Conservation (phyloP, 768 basidiomycete species). For the Boletus huronensis region DNA sequence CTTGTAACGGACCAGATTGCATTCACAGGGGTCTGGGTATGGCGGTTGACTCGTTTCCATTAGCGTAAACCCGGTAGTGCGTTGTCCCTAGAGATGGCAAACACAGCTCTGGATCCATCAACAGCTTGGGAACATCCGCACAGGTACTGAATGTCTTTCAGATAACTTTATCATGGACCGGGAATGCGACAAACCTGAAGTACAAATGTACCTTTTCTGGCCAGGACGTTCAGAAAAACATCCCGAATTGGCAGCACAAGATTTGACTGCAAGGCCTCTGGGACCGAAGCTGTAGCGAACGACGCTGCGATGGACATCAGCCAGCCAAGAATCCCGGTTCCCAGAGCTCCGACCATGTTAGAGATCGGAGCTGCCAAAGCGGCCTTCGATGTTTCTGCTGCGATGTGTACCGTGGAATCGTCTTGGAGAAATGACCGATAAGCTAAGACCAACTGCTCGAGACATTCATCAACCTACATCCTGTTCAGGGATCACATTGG, state of each 20-base stretch:
- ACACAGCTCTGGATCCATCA: slow-evolving; percentile 46
- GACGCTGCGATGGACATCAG: slow-evolving; percentile 41
- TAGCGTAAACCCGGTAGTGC: slow-evolving; percentile 37
- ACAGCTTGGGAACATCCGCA: slow-evolving; percentile 45
- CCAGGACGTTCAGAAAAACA: slow-evolving; percentile 36
- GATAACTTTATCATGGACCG: neutral
- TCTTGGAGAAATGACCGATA: slow-evolving; percentile 25
- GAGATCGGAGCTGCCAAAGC: slow-evolving; percentile 43
- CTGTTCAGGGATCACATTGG: slow-evolving; percentile 26
- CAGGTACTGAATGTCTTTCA: slow-evolving; percentile 30
- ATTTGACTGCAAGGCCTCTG: slow-evolving; percentile 30
- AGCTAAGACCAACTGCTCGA: neutral
- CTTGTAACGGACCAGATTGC: slow-evolving; percentile 43
- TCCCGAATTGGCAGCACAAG: slow-evolving; percentile 41
- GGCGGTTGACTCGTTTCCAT: slow-evolving; percentile 34
- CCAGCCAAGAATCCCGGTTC: slow-evolving; percentile 41
- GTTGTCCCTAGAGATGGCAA: slow-evolving; percentile 40
- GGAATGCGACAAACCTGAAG: slow-evolving; percentile 36
- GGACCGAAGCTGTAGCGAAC: slow-evolving; percentile 40
- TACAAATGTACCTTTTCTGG: slow-evolving; percentile 40
- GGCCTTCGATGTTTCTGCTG: slow-evolving; percentile 44
- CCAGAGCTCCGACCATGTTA: slow-evolving; percentile 41
- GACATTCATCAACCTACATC: slow-evolving; percentile 13
- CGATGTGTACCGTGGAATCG: slow-evolving; percentile 46
- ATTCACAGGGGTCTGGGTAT: slow-evolving; percentile 36